These are phyloP conservation scores for Tetracladium maxilliforme DNA, from an alignment of 2,329 filamentous ascomycete species.

Conservation along the genomic window DNA sequence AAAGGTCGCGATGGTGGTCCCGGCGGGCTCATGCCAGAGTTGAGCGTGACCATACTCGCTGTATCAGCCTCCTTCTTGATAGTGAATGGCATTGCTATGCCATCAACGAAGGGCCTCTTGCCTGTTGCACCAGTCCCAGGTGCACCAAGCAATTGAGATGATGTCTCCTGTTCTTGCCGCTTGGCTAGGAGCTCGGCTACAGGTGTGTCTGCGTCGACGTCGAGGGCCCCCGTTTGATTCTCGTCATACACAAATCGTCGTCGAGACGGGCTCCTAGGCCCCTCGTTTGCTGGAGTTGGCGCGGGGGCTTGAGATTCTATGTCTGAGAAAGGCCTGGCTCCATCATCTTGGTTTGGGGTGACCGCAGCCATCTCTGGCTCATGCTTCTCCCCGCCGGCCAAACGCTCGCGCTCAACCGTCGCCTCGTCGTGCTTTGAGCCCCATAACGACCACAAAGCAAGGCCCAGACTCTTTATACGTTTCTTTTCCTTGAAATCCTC, in stretches of 20 bases:
- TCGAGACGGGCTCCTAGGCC: slow-evolving; percentile 24
- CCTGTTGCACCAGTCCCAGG: slow-evolving; percentile 1
- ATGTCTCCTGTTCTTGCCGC: slow-evolving; percentile 11
- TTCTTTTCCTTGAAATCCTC: slow-evolving; percentile 36
- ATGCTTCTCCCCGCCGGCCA: slow-evolving; percentile 24
- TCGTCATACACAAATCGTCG: slow-evolving; percentile 33
- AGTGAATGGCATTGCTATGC: slow-evolving; percentile 61
- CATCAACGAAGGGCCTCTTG: slow-evolving; percentile 51
- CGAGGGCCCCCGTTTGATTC: slow-evolving; percentile 12
- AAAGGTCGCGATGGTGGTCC: slow-evolving; percentile 53
- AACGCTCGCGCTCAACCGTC: slow-evolving; percentile 45
- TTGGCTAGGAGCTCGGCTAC: slow-evolving; percentile 26
- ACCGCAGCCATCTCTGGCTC: slow-evolving; percentile 12
- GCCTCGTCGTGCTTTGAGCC: slow-evolving; percentile 78
- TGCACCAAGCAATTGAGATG: slow-evolving; percentile 11
- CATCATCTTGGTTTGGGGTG: slow-evolving; percentile 24
- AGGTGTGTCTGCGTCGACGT: slow-evolving; percentile 22
- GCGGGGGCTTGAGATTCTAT: slow-evolving; percentile 4
- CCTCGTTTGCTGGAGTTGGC: slow-evolving; percentile 4
- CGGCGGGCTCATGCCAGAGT: slow-evolving; percentile 15
- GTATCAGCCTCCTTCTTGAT: slow-evolving; percentile 47
- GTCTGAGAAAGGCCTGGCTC: slow-evolving; percentile 16
- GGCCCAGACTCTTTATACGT: slow-evolving; percentile 51
- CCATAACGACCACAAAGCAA: slow-evolving; percentile 78
- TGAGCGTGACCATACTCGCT: slow-evolving; percentile 56